These are phyloP conservation scores for Cryoendolithus antarcticus DNA, from an alignment of 2,329 filamentous ascomycete genomes.

Conservation along the genomic window DNA sequence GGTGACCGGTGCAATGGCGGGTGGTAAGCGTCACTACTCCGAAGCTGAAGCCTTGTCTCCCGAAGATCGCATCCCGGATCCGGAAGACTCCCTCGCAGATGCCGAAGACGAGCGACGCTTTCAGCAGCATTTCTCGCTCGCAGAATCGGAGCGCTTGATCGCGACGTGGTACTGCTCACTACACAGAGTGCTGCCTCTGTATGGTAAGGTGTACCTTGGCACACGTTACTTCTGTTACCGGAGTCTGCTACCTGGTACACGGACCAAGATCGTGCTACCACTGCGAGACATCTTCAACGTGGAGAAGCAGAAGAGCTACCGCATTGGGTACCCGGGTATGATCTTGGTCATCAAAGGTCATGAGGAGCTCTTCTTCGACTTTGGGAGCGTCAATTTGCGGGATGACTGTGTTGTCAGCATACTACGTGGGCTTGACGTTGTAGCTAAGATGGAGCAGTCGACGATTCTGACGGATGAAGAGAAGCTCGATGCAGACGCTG, in stretches of 20 bases:
- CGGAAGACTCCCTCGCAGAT: constrained; percentile 44
- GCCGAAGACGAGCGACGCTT: constrained; percentile 55
- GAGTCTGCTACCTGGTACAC: constrained; percentile 74
- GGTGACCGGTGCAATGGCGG: constrained; percentile 93
- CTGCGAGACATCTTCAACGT: constrained; percentile 86
- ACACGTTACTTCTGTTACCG: constrained; percentile 83
- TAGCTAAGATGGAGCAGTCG: constrained; percentile 58
- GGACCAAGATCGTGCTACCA: constrained; percentile 84
- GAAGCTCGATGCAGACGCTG: constrained; percentile 50
- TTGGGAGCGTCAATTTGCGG: constrained; percentile 60
- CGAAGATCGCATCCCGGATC: constrained; percentile 49
- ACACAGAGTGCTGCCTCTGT: constrained; percentile 79
- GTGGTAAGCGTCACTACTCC: constrained; percentile 78
- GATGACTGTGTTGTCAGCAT: constrained; percentile 83
- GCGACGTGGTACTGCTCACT: constrained; percentile 88
- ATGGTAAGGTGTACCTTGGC: constrained; percentile 93
- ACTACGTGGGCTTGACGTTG: constrained; percentile 61
- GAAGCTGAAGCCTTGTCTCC: constrained; percentile 53
- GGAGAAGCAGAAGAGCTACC: constrained; percentile 88
- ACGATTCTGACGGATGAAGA: constrained; percentile 56
- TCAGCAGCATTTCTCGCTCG: constrained; percentile 80
- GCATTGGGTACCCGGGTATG: constrained; percentile 79
- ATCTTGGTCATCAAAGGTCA: constrained; percentile 89
- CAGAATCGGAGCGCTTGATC: constrained; percentile 66
- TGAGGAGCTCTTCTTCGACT: constrained; percentile 95